Evolutionary conservation across 208 protist genomes (phyloP), one percentile per base, ranked within the genome.

Genomic region (Vickermania ingenoplastis): DNA sequence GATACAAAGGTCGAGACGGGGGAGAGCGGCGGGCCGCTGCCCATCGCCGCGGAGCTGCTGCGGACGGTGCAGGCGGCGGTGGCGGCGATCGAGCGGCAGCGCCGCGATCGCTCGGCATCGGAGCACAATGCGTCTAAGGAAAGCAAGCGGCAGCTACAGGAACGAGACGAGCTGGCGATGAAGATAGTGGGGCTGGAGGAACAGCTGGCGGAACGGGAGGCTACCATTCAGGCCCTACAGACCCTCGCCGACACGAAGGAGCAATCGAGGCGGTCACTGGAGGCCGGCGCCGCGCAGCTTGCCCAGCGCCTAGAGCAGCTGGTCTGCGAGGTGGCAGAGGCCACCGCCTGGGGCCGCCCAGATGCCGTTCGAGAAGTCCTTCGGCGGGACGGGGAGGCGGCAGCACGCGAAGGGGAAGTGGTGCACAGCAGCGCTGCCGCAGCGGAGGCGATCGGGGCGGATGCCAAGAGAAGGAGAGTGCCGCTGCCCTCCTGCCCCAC

Each of bases 201-300:
- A 54, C n/a, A 13, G 50, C 50, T 54, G 50, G 24, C 21, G n/a
- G 50, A 17, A 11, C 13, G 50, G n/a, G 50, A 54, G n/a, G 50
- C 50, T 13, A 21, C 50, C n/a, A 13, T 28, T 5, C n/a, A 13
- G 50, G 50, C 50, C 11, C 21, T 26, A 7, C 50, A 54, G 21
- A 7, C 11, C n/a, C 50, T 13, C 50, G 69, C 69, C 14, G 63
- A 75, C 25, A n/a, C 58, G 23, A 62, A 69, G 27, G 65, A 59
- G 23, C 26, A 65, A 3, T 26, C 27, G 31, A 57, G 58, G 31
- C 63, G 69, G 29, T 3, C 65, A 21, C 69, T 62, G 24, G 1
- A 45, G 36, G 17, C 36, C 11, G 36, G 11, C 11, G 36, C 36
- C 11, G 36, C 7, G 7, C 36, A 45, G 17, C 36, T 45, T 45